A percentile compares a stretch with the other conserved stretches of the same genome.
These are phyloP conservation scores for Lignosus rhinocerotis DNA, from an alignment of 1,284 basidiomycete species.

Conservation along the genomic window DNA sequence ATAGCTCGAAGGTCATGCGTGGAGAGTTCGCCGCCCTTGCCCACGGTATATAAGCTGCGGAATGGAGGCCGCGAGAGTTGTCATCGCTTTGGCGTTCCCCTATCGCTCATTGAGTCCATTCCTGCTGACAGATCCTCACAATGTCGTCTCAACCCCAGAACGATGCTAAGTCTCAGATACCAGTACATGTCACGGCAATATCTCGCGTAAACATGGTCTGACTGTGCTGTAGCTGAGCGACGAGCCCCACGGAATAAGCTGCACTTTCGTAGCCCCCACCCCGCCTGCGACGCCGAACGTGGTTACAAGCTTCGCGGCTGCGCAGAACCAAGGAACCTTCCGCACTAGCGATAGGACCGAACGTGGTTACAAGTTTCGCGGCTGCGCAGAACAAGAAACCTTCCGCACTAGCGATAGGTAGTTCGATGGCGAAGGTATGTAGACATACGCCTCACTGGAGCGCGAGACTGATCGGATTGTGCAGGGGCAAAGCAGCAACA, in stretches of 20 bases:
- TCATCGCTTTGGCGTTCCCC: neutral
- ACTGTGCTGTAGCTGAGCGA: neutral
- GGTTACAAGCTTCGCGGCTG: neutral
- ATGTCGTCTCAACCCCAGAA: neutral
- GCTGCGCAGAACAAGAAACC: neutral
- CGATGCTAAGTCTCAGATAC: neutral
- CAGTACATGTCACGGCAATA: neutral
- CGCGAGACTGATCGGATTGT: neutral
- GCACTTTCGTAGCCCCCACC: slow-evolving; percentile 11
- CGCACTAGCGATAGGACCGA: neutral
- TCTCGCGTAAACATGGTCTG: neutral
- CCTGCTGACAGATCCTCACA: neutral
- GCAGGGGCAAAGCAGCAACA: neutral
- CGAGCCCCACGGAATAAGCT: slow-evolving; percentile 22
- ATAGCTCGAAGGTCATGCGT: neutral
- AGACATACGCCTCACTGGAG: neutral
- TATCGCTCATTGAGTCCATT: neutral
- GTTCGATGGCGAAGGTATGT: slow-evolving; percentile 1
- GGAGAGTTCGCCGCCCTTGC: neutral
- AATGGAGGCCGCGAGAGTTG: neutral
- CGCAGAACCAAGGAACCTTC: neutral
- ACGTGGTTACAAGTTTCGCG: neutral
- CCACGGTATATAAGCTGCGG: neutral
- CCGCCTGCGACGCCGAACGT: slow-evolving; percentile 14
- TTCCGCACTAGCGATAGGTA: neutral